phyloP scores from a whole-genome alignment of 257 asterid genomes.

The Plantago ovata region DNA sequence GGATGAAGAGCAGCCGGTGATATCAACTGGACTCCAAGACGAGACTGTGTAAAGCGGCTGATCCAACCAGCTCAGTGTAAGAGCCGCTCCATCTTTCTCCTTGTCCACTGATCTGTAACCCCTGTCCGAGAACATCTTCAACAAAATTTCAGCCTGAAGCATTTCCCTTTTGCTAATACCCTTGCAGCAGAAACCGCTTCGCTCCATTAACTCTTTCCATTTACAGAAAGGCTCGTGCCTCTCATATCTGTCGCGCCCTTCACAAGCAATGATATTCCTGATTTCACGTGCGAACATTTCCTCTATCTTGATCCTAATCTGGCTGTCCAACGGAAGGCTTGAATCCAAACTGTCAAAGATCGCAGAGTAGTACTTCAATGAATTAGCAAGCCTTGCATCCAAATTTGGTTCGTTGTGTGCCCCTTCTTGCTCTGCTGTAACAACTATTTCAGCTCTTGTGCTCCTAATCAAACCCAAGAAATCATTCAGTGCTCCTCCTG shows the following conservation, averaged over 20 bases:
- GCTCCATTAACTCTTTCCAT: slow-evolving; percentile 70
- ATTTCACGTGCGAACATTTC: slow-evolving; percentile 71
- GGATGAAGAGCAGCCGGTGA: slow-evolving; percentile 58
- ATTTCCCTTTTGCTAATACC: slow-evolving; percentile 58
- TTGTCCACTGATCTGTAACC: slow-evolving; percentile 39
- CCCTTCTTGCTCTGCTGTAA: slow-evolving; percentile 85
- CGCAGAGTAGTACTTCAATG: slow-evolving; percentile 73
- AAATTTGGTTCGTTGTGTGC: slow-evolving; percentile 49
- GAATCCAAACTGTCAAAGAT: slow-evolving; percentile 65
- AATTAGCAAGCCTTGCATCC: slow-evolving; percentile 53
- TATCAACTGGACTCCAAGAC: slow-evolving; percentile 49
- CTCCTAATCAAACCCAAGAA: slow-evolving; percentile 71
- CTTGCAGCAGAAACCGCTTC: slow-evolving; percentile 53
- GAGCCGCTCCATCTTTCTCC: slow-evolving; percentile 47
- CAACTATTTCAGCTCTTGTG: slow-evolving; percentile 57
- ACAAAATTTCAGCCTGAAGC: slow-evolving; percentile 66
- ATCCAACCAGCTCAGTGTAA: slow-evolving; percentile 68
- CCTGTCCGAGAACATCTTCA: slow-evolving; percentile 59
- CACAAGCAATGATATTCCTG: slow-evolving; percentile 67
- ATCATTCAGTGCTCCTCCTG: slow-evolving; percentile 48
- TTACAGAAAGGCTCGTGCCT: slow-evolving; percentile 56
- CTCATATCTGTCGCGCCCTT: slow-evolving; percentile 73
- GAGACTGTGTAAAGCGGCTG: slow-evolving; percentile 76
- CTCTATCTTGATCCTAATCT: slow-evolving; percentile 62
- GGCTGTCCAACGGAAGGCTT: slow-evolving; percentile 46